These are phyloP conservation scores for Centrapalus pauciflorus DNA, from an alignment of 129 eudicot species.

Conservation along the genomic window DNA sequence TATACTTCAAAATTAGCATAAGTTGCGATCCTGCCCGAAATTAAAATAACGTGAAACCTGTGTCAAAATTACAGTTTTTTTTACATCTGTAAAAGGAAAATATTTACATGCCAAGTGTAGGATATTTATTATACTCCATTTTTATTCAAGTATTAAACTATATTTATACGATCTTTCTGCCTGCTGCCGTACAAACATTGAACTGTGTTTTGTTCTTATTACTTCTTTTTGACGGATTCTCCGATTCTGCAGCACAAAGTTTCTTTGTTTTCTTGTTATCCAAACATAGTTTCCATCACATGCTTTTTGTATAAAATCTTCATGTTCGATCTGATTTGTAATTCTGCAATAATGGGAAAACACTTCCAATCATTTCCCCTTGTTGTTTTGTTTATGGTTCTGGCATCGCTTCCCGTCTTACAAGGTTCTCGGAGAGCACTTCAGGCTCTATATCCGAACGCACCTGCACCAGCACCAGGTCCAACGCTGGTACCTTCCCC, in stretches of 20 bases:
- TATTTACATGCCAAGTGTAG: slow-evolving; percentile 16
- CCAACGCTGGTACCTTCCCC: neutral
- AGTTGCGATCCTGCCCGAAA: slow-evolving; percentile 6
- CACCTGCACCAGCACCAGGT: slow-evolving; percentile 2
- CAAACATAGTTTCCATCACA: slow-evolving; percentile 29
- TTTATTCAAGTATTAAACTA: no score
- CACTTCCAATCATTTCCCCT: slow-evolving; percentile 13
- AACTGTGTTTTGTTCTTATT: slow-evolving; percentile 19
- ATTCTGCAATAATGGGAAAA: slow-evolving; percentile 16
- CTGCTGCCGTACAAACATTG: neutral
- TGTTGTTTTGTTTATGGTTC: slow-evolving; percentile 7
- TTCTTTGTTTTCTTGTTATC: slow-evolving; percentile 2
- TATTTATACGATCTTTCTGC: neutral
- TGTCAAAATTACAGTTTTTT: neutral
- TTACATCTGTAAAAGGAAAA: slow-evolving; percentile 14
- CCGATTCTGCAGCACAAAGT: slow-evolving; percentile 1
- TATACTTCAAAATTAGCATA: slow-evolving; percentile 22
- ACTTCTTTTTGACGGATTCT: slow-evolving; percentile 15
- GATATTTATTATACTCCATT: neutral
- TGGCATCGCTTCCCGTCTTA: slow-evolving; percentile 18
- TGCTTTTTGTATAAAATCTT: neutral
- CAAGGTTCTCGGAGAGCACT: slow-evolving; percentile 11
- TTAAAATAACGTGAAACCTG: slow-evolving; percentile 8
- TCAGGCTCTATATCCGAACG: neutral
- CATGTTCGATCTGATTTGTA: neutral